These are phyloP conservation scores for Geotrichum citri-aurantii DNA, from an alignment of 1,139 yeast genomes.

Conservation along the genomic window DNA sequence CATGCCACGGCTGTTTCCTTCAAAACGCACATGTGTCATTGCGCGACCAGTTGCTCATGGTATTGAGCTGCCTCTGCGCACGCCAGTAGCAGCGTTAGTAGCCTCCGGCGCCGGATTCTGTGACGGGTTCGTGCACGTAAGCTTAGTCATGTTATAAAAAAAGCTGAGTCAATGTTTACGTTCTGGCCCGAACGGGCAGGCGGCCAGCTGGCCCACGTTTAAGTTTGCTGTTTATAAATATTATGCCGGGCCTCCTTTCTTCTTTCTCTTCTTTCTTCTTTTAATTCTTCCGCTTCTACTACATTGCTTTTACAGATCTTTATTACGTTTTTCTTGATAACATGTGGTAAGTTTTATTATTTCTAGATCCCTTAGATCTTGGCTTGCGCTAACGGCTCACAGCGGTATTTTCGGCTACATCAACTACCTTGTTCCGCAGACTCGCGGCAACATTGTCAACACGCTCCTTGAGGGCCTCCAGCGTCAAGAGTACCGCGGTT, in stretches of 20 bases:
- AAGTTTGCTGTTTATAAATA: constrained; percentile 1
- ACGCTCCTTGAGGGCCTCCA: constrained; percentile 87
- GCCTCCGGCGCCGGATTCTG: constrained; percentile 46
- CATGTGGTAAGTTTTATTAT: constrained; percentile 13
- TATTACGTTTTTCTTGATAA: neutral
- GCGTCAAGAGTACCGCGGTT: constrained; percentile 95
- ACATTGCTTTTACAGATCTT: neutral
- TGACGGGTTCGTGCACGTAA: constrained; percentile 74
- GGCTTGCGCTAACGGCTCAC: neutral
- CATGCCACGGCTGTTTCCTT: constrained; percentile 46
- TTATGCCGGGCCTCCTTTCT: constrained; percentile 1
- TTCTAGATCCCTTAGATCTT: neutral
- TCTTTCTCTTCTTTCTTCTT: neutral
- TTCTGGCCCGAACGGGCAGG: neutral
- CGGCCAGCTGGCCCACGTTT: neutral
- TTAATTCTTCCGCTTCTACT: neutral
- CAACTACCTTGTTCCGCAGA: constrained; percentile 86
- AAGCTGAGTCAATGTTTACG: constrained; percentile 4
- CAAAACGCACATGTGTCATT: constrained; percentile 31
- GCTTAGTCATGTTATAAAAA: constrained; percentile 34
- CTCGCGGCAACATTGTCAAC: constrained; percentile 87
- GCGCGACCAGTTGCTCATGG: constrained; percentile 61
- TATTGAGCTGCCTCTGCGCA: constrained; percentile 44
- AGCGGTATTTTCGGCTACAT: constrained; percentile 98
- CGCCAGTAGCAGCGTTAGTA: constrained; percentile 51